Evolutionary conservation across 139 green algal species (phyloP).

Genomic region (Nannochloris sp.): DNA sequence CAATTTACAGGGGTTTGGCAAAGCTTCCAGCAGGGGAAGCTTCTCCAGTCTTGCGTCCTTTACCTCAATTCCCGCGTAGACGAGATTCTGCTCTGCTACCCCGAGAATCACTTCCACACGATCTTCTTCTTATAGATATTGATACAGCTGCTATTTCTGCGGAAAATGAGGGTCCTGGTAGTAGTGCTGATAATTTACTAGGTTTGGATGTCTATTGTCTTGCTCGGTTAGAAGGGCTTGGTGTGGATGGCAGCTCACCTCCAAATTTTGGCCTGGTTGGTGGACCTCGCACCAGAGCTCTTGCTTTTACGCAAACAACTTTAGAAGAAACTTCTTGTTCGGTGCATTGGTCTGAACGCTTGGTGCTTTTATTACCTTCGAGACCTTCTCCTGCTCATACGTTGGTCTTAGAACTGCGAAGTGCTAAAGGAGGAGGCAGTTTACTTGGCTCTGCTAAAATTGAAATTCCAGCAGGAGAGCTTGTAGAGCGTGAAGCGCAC

Average conservation of each 20-base stretch:
- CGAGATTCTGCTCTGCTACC: neutral
- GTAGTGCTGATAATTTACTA: too few relatives aligned
- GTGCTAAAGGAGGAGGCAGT: conserved; percentile 24
- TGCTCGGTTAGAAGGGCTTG: neutral
- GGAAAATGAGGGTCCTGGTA: neutral
- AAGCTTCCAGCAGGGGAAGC: conserved; percentile 22
- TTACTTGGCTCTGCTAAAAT: conserved; percentile 17
- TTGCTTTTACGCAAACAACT: neutral
- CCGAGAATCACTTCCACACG: conserved; percentile 15
- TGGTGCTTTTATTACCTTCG: conserved; percentile 46
- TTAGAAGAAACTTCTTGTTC: neutral
- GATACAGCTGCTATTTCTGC: neutral
- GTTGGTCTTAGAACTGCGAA: conserved; percentile 32
- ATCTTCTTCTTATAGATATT: conserved; percentile 50
- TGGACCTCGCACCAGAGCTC: neutral
- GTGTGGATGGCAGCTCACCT: neutral
- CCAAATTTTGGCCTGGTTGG: neutral
- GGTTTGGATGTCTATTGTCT: conserved; percentile 28
- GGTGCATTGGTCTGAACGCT: conserved; percentile 47
- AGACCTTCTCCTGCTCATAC: conserved; percentile 2
- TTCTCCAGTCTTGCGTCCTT: conserved; percentile 35
- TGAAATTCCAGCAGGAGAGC: neutral
- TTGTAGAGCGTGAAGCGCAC: conserved; percentile 17
- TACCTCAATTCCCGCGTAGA: conserved; percentile 29
- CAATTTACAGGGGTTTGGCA: conserved; percentile 29